These are phyloP conservation scores for Penicillium psychrofluorescens DNA, from an alignment of 495 filamentous ascomycete species.

Conservation along the genomic window DNA sequence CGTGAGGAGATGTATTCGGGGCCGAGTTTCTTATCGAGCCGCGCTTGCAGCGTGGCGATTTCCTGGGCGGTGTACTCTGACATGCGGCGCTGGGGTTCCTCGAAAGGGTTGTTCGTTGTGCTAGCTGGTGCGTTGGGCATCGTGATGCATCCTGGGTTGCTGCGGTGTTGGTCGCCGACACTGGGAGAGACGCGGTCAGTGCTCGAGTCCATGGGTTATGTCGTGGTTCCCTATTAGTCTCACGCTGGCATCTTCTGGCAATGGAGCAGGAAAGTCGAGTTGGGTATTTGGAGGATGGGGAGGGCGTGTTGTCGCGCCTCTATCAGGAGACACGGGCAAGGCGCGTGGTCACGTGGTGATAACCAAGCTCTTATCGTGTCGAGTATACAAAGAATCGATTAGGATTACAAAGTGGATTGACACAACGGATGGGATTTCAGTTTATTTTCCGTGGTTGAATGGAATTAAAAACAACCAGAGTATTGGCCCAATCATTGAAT, in stretches of 20 bases:
- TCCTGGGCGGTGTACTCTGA: slow-evolving; percentile 80
- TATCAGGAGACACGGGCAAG: slow-evolving; percentile 15
- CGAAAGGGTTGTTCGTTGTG: slow-evolving; percentile 63
- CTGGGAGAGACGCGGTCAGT: slow-evolving; percentile 40
- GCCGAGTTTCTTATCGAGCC: slow-evolving; percentile 88
- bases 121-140: slow-evolving; percentile 27
- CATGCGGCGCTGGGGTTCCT: slow-evolving; percentile 57
- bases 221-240: slow-evolving; percentile 7
- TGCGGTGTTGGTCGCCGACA: slow-evolving; percentile 71
- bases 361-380: background rate
- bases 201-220: background rate
- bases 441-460: slow-evolving; percentile 6
- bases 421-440: background rate
- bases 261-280: slow-evolving; percentile 1
- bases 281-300: slow-evolving; percentile 1
- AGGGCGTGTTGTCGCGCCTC: slow-evolving; percentile 20
- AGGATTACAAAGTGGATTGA: too few species aligned
- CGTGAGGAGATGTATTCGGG: slow-evolving; percentile 91
- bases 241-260: slow-evolving; percentile 37
- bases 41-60: slow-evolving; percentile 79
- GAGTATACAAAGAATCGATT: too few species aligned
- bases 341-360: slow-evolving; percentile 36
- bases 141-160: slow-evolving; percentile 25
- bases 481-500: slow-evolving; percentile 39
- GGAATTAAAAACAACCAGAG: background rate